Conservation (phyloP, 2,329 filamentous ascomycete genomes). For the Incumbomyces lentus region DNA sequence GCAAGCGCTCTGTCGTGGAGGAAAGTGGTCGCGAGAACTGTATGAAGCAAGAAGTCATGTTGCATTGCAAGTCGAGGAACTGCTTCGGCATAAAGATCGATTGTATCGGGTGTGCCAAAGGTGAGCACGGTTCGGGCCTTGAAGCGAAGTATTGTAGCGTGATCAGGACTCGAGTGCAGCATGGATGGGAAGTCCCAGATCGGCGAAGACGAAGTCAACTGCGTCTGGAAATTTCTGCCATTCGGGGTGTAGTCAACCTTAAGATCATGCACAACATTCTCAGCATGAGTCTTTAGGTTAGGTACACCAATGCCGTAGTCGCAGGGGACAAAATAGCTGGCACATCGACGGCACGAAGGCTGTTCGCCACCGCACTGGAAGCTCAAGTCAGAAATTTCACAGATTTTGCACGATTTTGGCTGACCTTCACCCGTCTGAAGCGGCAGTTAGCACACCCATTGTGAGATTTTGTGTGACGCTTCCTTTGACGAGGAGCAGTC, state of each 20-base stretch:
- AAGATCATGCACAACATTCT: background rate
- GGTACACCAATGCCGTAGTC: slow-evolving; percentile 24
- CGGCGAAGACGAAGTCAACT: background rate
- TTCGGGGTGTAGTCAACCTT: too few relatives aligned
- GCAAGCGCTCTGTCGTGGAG: slow-evolving; percentile 42
- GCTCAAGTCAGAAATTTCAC: background rate
- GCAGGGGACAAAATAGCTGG: slow-evolving; percentile 35
- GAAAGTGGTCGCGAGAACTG: slow-evolving; percentile 42
- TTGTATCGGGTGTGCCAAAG: slow-evolving; percentile 9
- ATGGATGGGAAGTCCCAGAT: background rate
- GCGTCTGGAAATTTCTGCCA: background rate
- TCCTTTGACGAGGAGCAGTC: background rate
- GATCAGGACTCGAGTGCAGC: background rate
- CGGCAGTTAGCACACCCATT: slow-evolving; percentile 44
- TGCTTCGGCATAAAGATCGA: slow-evolving; percentile 10
- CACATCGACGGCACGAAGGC: slow-evolving; percentile 35
- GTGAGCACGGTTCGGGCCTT: slow-evolving; percentile 13
- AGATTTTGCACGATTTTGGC: background rate
- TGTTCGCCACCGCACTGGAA: slow-evolving; percentile 39
- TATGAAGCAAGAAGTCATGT: slow-evolving; percentile 26
- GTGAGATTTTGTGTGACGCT: slow-evolving; percentile 30
- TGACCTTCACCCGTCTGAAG: slow-evolving; percentile 40
- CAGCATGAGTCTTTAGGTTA: background rate
- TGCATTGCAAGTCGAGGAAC: slow-evolving; percentile 3
- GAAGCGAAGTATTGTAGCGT: slow-evolving; percentile 8